phyloP scores from a whole-genome alignment of 768 basidiomycete species.

The Pisolithus marmoratus region DNA sequence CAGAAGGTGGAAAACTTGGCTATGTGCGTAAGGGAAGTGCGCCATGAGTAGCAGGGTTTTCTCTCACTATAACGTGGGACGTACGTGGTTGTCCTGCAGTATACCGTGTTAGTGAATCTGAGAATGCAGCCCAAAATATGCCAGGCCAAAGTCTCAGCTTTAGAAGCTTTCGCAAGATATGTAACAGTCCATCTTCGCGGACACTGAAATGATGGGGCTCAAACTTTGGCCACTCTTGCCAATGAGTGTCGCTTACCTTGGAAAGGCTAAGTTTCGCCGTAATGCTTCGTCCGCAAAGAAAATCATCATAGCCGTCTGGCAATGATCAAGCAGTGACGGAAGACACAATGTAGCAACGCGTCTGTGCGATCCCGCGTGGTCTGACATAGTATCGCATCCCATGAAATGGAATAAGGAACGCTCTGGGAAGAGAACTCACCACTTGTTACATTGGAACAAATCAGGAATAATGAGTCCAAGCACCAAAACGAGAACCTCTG shows the following conservation, averaged over 20 bases:
- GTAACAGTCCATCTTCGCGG: conserved; percentile 85
- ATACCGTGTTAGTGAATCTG: conserved; percentile 55
- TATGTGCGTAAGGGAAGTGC: background rate
- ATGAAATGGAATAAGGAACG: background rate
- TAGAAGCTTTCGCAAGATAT: conserved; percentile 73
- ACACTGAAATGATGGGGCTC: conserved; percentile 39
- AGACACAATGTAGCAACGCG: conserved; percentile 71
- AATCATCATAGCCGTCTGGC: conserved; percentile 55
- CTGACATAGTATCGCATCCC: conserved; percentile 30
- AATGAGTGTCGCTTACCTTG: conserved; percentile 45
- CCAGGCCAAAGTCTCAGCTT: conserved; percentile 70
- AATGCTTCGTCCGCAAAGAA: conserved; percentile 83
- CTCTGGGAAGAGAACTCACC: conserved; percentile 33
- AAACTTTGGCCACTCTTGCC: background rate
- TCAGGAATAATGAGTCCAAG: conserved; percentile 77
- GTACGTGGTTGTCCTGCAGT: conserved; percentile 54
- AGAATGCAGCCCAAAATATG: conserved; percentile 69
- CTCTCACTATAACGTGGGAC: conserved; percentile 7
- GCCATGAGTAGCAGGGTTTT: background rate
- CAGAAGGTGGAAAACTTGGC: conserved; percentile 42
- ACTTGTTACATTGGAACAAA: conserved; percentile 63
- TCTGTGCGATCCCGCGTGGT: conserved; percentile 52
- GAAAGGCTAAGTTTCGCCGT: conserved; percentile 85
- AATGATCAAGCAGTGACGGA: conserved; percentile 72
- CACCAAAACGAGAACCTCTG: conserved; percentile 90